Evolutionary conservation across 2,329 filamentous ascomycete species (phyloP).

Genomic region (Cytospora piceae): DNA sequence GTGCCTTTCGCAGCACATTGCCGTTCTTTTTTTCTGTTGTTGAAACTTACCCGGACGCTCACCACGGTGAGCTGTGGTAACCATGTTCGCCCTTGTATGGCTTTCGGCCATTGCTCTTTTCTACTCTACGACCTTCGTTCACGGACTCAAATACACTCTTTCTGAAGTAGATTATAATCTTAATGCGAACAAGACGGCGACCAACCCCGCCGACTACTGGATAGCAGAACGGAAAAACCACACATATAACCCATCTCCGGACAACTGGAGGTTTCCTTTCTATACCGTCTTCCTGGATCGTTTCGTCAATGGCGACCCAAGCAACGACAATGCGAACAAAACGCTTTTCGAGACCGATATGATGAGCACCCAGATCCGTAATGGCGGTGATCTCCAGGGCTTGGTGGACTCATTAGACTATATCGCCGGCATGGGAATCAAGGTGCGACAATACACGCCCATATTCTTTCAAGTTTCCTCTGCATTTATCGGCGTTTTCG

Average conservation of each 20-base stretch:
- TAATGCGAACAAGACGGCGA: conserved; percentile 62
- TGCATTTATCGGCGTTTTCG: neutral
- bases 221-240: conserved; percentile 53
- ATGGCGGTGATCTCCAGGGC: conserved; percentile 64
- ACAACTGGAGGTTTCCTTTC: conserved; percentile 68
- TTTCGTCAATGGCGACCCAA: conserved; percentile 67
- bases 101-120: conserved; percentile 36
- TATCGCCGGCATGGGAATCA: conserved; percentile 66
- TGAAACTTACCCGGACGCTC: conserved; percentile 20
- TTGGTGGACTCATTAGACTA: conserved; percentile 65
- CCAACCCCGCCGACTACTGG: conserved; percentile 59
- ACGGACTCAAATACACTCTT: conserved; percentile 38
- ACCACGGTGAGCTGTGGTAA: conserved; percentile 33
- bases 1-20: conserved; percentile 26
- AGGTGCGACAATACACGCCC: conserved; percentile 36
- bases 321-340: conserved; percentile 65
- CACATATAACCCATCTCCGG: conserved; percentile 56
- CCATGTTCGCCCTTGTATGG: conserved; percentile 37
- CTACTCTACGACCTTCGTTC: conserved; percentile 35
- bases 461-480: neutral
- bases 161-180: conserved; percentile 57
- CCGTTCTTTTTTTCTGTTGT: conserved; percentile 25
- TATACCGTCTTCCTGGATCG: conserved; percentile 68
- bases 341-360: conserved; percentile 65
- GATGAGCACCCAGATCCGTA: conserved; percentile 63